These are phyloP conservation scores for Mortierella sp. DNA, from an alignment of 371 early-diverging fungal genomes.

Conservation along the genomic window DNA sequence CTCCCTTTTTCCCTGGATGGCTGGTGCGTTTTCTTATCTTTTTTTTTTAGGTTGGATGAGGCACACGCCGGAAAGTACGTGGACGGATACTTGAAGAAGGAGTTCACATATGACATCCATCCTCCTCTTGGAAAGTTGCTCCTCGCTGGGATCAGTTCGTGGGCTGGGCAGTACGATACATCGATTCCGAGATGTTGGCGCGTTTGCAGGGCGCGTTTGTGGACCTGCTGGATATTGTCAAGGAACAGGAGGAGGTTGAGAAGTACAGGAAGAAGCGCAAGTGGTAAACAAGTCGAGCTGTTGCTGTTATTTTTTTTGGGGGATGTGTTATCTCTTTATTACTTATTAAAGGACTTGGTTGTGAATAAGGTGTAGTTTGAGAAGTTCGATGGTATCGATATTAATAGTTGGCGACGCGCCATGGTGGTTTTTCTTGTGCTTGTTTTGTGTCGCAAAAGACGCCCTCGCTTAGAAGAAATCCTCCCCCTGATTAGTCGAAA, in stretches of 20 bases:
- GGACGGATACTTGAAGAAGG: conserved; percentile 82
- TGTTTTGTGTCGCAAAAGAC: too few relatives aligned
- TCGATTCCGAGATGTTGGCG: not conserved
- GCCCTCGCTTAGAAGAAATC: too few relatives aligned
- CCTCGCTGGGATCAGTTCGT: conserved; percentile 67
- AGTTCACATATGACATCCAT: conserved; percentile 99
- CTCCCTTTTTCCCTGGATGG: not conserved
- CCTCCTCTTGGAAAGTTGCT: conserved; percentile 99
- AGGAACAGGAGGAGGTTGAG: not conserved
- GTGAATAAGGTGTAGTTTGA: too few relatives aligned
- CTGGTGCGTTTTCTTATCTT: not conserved
- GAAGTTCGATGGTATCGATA: too few relatives aligned
- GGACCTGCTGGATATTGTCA: not conserved
- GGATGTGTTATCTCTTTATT: not conserved
- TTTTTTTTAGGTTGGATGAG: conserved; percentile 22
- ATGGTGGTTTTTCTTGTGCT: too few relatives aligned
- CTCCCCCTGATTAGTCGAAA: too few relatives aligned
- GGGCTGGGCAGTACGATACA: conserved; percentile 18
- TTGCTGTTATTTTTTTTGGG: not conserved
- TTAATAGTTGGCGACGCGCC: too few relatives aligned
- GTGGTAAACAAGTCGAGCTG: not conserved
- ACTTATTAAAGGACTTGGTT: not conserved
- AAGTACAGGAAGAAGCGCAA: not conserved
- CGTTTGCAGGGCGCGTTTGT: not conserved
- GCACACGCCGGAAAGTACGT: conserved; percentile 28